Conservation (phyloP, 202 grass and related monocot genomes). For the Hordeum pubiflorum region DNA sequence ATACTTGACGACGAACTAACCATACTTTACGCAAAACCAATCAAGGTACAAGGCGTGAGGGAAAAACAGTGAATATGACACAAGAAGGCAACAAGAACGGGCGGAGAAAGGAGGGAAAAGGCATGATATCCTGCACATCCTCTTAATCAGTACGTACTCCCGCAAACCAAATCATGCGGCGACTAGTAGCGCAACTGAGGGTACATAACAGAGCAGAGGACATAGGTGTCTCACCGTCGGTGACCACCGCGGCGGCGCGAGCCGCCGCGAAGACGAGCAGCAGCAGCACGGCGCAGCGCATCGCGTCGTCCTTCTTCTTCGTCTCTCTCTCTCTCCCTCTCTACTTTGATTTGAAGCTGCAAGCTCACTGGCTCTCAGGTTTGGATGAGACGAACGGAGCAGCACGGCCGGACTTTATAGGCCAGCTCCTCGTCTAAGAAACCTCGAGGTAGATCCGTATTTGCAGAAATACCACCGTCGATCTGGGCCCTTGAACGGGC, state of each 20-base stretch:
- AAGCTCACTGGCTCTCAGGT: too few species aligned
- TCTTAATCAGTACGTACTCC: not conserved
- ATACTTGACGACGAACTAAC: not conserved
- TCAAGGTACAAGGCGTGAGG: not conserved
- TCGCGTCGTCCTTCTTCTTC: not conserved
- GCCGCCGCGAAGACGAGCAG: constrained; percentile 40
- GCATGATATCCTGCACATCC: not conserved
- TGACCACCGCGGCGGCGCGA: constrained; percentile 40
- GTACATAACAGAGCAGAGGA: not conserved
- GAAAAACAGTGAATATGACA: not conserved
- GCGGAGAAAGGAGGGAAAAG: not conserved
- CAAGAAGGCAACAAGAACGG: not conserved
- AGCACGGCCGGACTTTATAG: constrained; percentile 17
- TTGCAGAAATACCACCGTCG: not conserved
- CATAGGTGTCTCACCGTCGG: constrained; percentile 39
- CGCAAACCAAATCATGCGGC: not conserved
- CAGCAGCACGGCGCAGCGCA: constrained; percentile 22
- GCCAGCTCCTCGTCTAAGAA: not conserved
- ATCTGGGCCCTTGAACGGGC: not conserved
- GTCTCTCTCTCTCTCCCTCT: not conserved
- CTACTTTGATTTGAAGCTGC: not conserved
- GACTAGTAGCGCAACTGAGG: not conserved
- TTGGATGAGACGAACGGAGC: constrained; percentile 17
- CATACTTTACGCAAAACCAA: too few species aligned
- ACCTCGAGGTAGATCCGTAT: accelerated